Percentiles rank a stretch among this genome's conserved stretches.
These are phyloP conservation scores for Aspergillus ochraceoroseus DNA, from an alignment of 2,329 filamentous ascomycete species.

Conservation along the genomic window DNA sequence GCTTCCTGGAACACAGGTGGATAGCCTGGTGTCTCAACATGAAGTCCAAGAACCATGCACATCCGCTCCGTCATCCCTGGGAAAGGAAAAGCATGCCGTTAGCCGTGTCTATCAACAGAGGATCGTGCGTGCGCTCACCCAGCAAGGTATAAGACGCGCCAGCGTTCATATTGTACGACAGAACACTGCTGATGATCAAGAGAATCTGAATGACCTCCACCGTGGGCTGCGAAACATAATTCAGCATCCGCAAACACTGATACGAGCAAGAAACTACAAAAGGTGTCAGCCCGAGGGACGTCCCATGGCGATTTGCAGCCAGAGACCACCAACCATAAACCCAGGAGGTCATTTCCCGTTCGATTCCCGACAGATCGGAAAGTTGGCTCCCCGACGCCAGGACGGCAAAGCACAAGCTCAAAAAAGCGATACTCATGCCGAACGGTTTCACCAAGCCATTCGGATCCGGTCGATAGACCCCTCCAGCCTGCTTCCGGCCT, in stretches of 20 bases:
- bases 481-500: slow-evolving; percentile 44
- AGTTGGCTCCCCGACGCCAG: slow-evolving; percentile 59
- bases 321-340: slow-evolving; percentile 51
- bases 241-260: slow-evolving; percentile 59
- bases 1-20: slow-evolving; percentile 43
- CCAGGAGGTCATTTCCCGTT: slow-evolving; percentile 59
- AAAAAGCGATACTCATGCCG: slow-evolving; percentile 55
- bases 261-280: slow-evolving; percentile 59
- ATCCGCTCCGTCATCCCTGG: slow-evolving; percentile 41
- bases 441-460: slow-evolving; percentile 53
- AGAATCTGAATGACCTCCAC: slow-evolving; percentile 59
- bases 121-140: slow-evolving; percentile 35
- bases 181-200: slow-evolving; percentile 58
- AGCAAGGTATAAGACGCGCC: slow-evolving; percentile 59
- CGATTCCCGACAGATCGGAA: slow-evolving; percentile 52
- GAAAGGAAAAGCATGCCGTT: no score
- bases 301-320: not conserved
- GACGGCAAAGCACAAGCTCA: slow-evolving; percentile 58
- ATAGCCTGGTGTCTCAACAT: slow-evolving; percentile 50
- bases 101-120: not conserved
- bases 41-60: slow-evolving; percentile 55
- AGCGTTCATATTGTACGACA: slow-evolving; percentile 61
- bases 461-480: slow-evolving; percentile 40
- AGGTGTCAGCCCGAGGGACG: slow-evolving; percentile 25
- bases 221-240: slow-evolving; percentile 58